Evolutionary conservation across 345 rosid species (phyloP), one percentile per base, ranked within the genome.

Genomic region (Gossypium thurberi): DNA sequence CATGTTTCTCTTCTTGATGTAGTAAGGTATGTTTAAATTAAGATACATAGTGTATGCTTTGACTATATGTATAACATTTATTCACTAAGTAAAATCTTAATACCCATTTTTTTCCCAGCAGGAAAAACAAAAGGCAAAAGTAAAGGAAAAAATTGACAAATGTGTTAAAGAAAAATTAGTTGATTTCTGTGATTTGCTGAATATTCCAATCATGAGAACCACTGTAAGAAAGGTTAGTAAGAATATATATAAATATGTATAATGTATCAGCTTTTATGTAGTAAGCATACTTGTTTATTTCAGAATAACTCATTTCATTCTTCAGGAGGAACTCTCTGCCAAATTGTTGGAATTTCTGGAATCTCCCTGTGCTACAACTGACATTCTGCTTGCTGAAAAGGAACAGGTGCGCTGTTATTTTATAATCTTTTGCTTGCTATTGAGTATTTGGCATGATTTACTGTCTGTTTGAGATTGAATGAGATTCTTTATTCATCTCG

Each of bases 261-360:
- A n/a, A 43, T 60, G 14, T 55, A 44, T 1, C 15, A 14, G 42
- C 60, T 25, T 62, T 67, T 40, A 40, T 56, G 28, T 57, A 8
- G 21, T 2, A 71, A 59, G 13, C 23, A 15, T 14, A 21, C 21
- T 17, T 71, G 9, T 23, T 15, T 20, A 56, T 56, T 43, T 58
- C 40, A 6, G 55, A 17, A 23, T 14, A 21, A 57, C 8, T 46
- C 23, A n/a, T 43, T 53, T 74, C 43, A 74, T 74, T 46, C 59
- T 70, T 65, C 28, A 95, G 97, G 99, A 92, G 81, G 99, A 92
- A 60, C 81, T 90, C 73, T 85, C 98, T 69, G 91, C 82, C 14
- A 95, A 88, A 81, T 82, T 95, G 77, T 83, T 95, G 83, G 98
- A 91, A 51, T 95, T 95, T 77, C 79, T 95, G 87, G 99, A 95